Evolutionary conservation across 139 green algal genomes (phyloP).

Genomic region (Tetradesmus lagerheimii): DNA sequence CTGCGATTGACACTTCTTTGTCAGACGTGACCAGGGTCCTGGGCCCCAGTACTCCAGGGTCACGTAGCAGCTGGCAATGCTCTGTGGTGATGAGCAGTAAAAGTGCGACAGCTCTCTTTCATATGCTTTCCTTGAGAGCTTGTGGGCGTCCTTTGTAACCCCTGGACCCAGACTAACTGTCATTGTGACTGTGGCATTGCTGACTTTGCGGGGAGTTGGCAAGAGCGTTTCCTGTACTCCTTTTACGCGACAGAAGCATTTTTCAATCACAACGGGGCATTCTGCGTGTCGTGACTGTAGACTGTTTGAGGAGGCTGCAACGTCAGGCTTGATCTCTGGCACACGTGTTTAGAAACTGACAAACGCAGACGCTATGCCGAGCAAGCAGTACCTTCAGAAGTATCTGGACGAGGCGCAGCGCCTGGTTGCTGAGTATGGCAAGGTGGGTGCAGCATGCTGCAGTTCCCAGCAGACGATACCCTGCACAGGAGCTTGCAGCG

Average conservation of each 20-base stretch:
- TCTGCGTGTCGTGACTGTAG: background rate
- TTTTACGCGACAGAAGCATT: background rate
- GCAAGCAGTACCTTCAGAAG: background rate
- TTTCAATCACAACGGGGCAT: background rate
- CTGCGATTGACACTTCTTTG: too few species aligned
- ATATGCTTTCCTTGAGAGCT: too few species aligned
- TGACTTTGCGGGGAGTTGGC: too few species aligned
- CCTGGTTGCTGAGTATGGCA: conserved; percentile 39
- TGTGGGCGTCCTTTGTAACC: too few species aligned
- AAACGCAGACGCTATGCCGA: background rate
- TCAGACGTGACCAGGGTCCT: too few species aligned
- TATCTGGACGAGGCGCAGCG: conserved; percentile 37
- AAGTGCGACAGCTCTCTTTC: too few species aligned
- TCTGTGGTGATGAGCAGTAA: too few species aligned
- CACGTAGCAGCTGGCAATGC: too few species aligned
- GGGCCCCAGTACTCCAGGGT: too few species aligned
- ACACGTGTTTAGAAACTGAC: background rate
- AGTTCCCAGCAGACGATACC: background rate
- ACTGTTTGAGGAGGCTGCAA: background rate
- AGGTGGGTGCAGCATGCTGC: conserved; percentile 26
- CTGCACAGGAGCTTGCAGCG: background rate
- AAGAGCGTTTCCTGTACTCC: too few species aligned
- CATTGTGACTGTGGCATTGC: background rate
- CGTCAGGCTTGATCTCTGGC: background rate
- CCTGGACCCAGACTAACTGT: too few species aligned